Base-by-base conservation (phyloP, 176 grass and related monocot genomes). In the bread wheat (Triticum aestivum) region DNA sequence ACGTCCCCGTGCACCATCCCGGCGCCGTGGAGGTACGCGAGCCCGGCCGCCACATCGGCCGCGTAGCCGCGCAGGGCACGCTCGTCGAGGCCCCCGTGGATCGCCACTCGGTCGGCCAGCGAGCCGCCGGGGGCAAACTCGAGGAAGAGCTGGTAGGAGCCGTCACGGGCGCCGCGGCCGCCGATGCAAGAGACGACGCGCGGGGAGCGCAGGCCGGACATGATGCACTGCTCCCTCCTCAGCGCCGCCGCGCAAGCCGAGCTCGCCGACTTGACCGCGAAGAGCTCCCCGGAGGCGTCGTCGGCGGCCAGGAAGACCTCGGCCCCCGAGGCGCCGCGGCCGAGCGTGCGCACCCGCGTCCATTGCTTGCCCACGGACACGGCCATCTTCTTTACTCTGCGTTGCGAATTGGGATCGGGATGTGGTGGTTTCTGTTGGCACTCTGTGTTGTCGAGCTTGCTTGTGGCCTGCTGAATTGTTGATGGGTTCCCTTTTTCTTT, bases 1-100 rank as follows among this genome's bases (percentile, higher is more conserved):
- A 98, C 86, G 44, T 98, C 95, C 8, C 95, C 94, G 81, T 98
- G 95, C 15, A 89, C 88, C 24, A 98, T 37, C 0, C 83, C 82
- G 5, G 27, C 27, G 1, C 21, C 87, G 14, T 98, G 95, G 7
- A 98, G 84, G 79, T 95, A 87, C 9, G 77, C 86, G 14, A 98
- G 85, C 5, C 90, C 93, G 1, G 76, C 2, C 11, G 82, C 86
- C 4, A 94, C 84, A 64, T 98, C 91, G 0, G 59, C 80, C 4
- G 86, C 75, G 70, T 71, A 83, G 1, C 44, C 42, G 38, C 65
- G 62, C 1, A 88, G 27, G 14, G 33, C 75, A 11, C 23, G 39
- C 51, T 93, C 91, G 3, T 80, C 20, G 7, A 90, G 73, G 6
- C 82, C 65, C 5, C 35, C 35, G 35, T 7, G 8, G 2, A 27